Percentiles rank a stretch among this genome's conserved stretches.
Conservation (phyloP, 768 basidiomycete genomes). For the Russula emetica region DNA sequence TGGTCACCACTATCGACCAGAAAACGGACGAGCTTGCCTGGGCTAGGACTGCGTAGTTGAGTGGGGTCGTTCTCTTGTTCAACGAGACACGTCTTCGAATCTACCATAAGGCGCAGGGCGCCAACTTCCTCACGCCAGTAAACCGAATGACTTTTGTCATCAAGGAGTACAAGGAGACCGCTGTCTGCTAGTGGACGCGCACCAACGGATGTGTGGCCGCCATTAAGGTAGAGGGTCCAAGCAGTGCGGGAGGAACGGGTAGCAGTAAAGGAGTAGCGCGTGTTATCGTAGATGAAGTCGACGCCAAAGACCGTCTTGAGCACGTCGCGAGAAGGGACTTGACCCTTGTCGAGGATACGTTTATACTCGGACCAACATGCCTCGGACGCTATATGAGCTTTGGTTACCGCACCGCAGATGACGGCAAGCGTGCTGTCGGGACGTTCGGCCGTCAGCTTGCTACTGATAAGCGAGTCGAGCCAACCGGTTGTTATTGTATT, state of each 20-base stretch:
- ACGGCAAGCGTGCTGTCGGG: slow-evolving; percentile 92
- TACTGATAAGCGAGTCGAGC: slow-evolving; percentile 96
- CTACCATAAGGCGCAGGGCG: slow-evolving; percentile 85
- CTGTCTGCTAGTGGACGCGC: slow-evolving; percentile 92
- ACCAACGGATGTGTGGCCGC: slow-evolving; percentile 87
- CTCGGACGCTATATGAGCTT: slow-evolving; percentile 87
- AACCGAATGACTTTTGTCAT: slow-evolving; percentile 92
- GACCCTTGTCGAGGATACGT: slow-evolving; percentile 94
- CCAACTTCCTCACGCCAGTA: slow-evolving; percentile 99
- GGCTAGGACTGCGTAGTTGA: slow-evolving; percentile 90
- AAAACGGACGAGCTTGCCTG: slow-evolving; percentile 92
- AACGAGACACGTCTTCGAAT: slow-evolving; percentile 96
- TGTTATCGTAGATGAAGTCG: slow-evolving; percentile 97
- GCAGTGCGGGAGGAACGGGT: slow-evolving; percentile 82
- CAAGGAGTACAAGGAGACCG: slow-evolving; percentile 84
- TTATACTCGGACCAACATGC: slow-evolving; percentile 92
- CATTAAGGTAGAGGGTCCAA: slow-evolving; percentile 96
- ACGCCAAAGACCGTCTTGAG: slow-evolving; percentile 95
- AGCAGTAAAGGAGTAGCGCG: slow-evolving; percentile 92
- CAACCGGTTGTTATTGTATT: slow-evolving; percentile 99
- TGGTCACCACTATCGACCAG: slow-evolving; percentile 97
- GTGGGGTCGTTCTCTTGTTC: slow-evolving; percentile 99
- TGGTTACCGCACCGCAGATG: slow-evolving; percentile 92
- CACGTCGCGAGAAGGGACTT: slow-evolving; percentile 91
- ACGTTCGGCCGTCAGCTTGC: slow-evolving; percentile 94